Conservation (phyloP, 2,329 filamentous ascomycete species). For the Trichoderma sp. region DNA sequence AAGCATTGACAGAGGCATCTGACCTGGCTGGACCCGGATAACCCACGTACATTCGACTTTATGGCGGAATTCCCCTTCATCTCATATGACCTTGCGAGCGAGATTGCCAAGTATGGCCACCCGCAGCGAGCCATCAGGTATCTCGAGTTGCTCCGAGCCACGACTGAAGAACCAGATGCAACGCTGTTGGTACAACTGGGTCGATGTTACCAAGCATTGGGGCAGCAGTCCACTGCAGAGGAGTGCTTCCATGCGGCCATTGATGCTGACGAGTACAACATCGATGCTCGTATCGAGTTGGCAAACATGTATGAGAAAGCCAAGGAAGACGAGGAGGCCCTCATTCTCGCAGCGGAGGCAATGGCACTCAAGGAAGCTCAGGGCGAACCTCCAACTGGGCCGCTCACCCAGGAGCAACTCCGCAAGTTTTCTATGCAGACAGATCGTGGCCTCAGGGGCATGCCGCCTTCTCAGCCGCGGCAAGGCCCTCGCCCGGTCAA, state of each 20-base stretch:
- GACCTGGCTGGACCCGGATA: constrained; percentile 68
- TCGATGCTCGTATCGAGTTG: constrained; percentile 76
- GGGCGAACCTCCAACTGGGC: constrained; percentile 37
- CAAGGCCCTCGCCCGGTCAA: constrained; percentile 15
- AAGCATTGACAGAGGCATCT: constrained; percentile 59
- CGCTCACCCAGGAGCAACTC: constrained; percentile 14
- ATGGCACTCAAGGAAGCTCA: constrained; percentile 62
- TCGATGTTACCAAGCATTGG: constrained; percentile 68
- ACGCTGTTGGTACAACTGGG: constrained; percentile 59
- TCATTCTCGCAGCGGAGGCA: constrained; percentile 75
- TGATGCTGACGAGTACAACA: constrained; percentile 68
- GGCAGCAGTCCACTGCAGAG: constrained; percentile 69
- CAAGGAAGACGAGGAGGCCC: constrained; percentile 73
- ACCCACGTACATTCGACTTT: constrained; percentile 47
- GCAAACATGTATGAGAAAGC: constrained; percentile 82
- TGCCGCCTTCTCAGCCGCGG: constrained; percentile 15
- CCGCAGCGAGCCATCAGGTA: constrained; percentile 53
- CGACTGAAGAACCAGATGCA: constrained; percentile 54
- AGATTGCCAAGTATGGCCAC: constrained; percentile 43
- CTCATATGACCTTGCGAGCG: constrained; percentile 66
- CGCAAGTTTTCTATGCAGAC: not conserved
- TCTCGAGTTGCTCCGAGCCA: constrained; percentile 56
- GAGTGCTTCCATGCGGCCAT: constrained; percentile 76
- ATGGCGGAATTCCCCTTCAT: constrained; percentile 74
- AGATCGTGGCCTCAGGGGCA: constrained; percentile 10